Base-by-base conservation (phyloP, 2,329 filamentous ascomycete genomes). In the Cercospora sp. region DNA sequence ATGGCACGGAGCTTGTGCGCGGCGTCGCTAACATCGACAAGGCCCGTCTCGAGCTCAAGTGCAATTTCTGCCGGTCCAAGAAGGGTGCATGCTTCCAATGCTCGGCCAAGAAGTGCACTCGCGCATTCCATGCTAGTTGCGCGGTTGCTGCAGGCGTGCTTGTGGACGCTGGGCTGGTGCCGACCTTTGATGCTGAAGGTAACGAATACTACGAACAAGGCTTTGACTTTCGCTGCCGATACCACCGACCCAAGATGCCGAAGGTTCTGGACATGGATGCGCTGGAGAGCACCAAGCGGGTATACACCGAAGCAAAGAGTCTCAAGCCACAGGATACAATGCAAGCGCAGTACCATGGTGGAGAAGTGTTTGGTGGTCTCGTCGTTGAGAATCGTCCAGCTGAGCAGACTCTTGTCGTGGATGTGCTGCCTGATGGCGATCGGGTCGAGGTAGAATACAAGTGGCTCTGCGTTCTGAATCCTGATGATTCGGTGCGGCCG, bases 51-150 rank as follows among this genome's bases (percentile, higher is more conserved):
- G 93, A 96, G 28, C 89, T 98, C 73, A 97, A 97, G 80, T 99
- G 95, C 79, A 89, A 97, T 69, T 97, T 92, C 81, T 99, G 95
- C 78, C 92, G 94, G 36, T 96, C 93, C 33, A 96, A 95, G 79
- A 91, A 91, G 66, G 95, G 95, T n/a, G 93, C 93, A 16, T 97
- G 94, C 81, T 96, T 99, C 82, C 94, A 98, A 79, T 99, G 95
- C 80, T 96, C 93, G 0, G 90, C 93, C 73, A 94, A 94, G 83
- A 98, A 97, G 79, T 99, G 95, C 75, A 91, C 92, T 3, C 86
- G 95, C 71, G 91, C 94, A 8, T 99, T 97, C 80, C 95, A 99
- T 78, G 92, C 94, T 16, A 98, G 94, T 1, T 99, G 95, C 78
- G 95, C 95, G 2, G 90, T 93, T 7, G 90, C 94, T 23, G 94